These are phyloP conservation scores for Cnidoscolus chayamansa DNA, from an alignment of 441 rosid genomes.

Conservation along the genomic window DNA sequence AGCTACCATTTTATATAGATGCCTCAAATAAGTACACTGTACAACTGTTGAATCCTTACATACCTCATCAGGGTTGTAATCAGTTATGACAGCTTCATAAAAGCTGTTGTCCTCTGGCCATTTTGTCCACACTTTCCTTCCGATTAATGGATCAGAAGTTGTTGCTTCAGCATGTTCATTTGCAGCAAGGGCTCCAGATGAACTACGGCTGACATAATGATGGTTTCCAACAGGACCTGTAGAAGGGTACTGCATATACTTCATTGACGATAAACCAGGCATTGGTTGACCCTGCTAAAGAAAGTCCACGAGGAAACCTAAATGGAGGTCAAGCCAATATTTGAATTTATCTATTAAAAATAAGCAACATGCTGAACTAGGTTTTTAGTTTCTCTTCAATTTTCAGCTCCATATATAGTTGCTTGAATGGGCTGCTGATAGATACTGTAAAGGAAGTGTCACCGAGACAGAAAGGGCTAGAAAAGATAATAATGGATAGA, in stretches of 20 bases:
- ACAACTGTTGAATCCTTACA: slow-evolving; percentile 10
- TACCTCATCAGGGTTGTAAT: slow-evolving; percentile 68
- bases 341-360: slow-evolving; percentile 4
- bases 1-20: not conserved
- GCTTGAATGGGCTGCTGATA: slow-evolving; percentile 1
- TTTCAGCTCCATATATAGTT: slow-evolving; percentile 23
- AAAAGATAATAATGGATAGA: slow-evolving; percentile 34
- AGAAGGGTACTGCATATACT: slow-evolving; percentile 58
- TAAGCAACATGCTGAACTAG: slow-evolving; percentile 12
- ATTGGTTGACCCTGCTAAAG: slow-evolving; percentile 39
- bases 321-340: slow-evolving; percentile 18
- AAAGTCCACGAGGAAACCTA: slow-evolving; percentile 6
- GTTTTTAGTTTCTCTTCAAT: slow-evolving; percentile 9
- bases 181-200: slow-evolving; percentile 38
- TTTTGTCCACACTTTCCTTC: slow-evolving; percentile 91
- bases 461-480: slow-evolving; percentile 3
- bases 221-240: slow-evolving; percentile 48
- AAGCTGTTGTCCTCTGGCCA: slow-evolving; percentile 93
- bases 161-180: slow-evolving; percentile 55
- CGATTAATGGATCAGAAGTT: slow-evolving; percentile 46
- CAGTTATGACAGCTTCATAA: slow-evolving; percentile 85
- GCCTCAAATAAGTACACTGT: not conserved
- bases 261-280: slow-evolving; percentile 38
- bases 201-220: slow-evolving; percentile 42
- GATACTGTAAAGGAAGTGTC: not conserved